Percentiles rank a stretch among this genome's conserved stretches.
These are phyloP conservation scores for Cordyceps cateniannulata DNA, from an alignment of 2,329 filamentous ascomycete species.

Conservation along the genomic window DNA sequence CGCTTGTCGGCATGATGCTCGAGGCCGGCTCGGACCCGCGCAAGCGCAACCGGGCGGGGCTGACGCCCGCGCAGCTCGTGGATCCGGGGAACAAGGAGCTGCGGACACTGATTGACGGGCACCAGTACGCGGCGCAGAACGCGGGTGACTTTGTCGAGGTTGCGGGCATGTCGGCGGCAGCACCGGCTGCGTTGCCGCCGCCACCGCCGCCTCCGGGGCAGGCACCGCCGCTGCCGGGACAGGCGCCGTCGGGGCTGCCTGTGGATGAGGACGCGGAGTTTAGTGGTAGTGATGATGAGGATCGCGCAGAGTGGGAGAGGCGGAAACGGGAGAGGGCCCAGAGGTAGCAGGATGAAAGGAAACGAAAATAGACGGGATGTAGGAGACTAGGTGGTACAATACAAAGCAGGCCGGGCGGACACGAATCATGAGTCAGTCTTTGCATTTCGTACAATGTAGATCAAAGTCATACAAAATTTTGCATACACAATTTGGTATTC, in stretches of 20 bases:
- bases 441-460: conserved; percentile 5
- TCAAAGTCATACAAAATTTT: neutral
- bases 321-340: conserved; percentile 35
- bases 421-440: conserved; percentile 2
- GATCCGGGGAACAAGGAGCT: conserved; percentile 63
- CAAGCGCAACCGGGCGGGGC: conserved; percentile 62
- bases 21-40: conserved; percentile 63
- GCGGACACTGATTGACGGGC: conserved; percentile 57
- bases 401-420: neutral
- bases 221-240: conserved; percentile 16
- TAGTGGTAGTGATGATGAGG: conserved; percentile 58
- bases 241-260: conserved; percentile 13
- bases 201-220: conserved; percentile 15
- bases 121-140: conserved; percentile 59
- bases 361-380: neutral
- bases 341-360: conserved; percentile 15
- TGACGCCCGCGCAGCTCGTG: conserved; percentile 65
- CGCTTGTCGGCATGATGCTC: conserved; percentile 71
- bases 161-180: conserved; percentile 18
- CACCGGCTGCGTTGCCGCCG: conserved; percentile 7
- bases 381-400: neutral
- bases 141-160: conserved; percentile 49
- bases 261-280: conserved; percentile 53
- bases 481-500: conserved; percentile 1
- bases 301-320: conserved; percentile 55